Base-by-base conservation (phyloP, 192 early-diverging fungal species). In the Podila epigama region DNA sequence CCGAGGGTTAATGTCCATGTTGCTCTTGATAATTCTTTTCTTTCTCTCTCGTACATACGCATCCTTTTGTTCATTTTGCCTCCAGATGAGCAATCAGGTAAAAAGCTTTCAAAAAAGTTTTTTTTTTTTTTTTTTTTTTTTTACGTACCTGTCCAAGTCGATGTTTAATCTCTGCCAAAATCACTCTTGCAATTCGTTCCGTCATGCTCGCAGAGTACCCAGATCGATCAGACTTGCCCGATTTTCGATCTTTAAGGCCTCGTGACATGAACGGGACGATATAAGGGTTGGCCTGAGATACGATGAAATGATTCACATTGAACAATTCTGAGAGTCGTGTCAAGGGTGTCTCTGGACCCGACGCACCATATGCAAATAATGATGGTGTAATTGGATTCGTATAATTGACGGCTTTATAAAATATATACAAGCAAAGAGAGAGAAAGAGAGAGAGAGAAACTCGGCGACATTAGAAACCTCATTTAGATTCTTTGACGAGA, bases 221-320 rank as follows among this genome's bases (percentile, higher is more conserved):
- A 20, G 62, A 60, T n/a, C 55, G 33, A 48, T 67, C 60, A 27
- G 77, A 71, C 1, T 51, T 27, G 5, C 79, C 80, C 0, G 66
- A 68, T 9, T 77, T 77, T 6, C 73, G 72, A 51, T 75, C 60
- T 31, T 64, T 75, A 34, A 78, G 73, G 2, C 82, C 86, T 40
- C 82, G 81, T n/a, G 85, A 66, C 59, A 90, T 79, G 51, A 95
- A 89, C 16, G 90, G 92, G 18, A 89, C 87, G 40, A 89, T 84
- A 64, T 87, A 85, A 3, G 89, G 86, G 51, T 84, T 89, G 13
- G 93, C 91, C 79, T 93, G 88, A 1, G 92, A 93, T 3, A 93
- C 83, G 54, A 95, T 93, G 66, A 91, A 91, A 58, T 95, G 92
- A 68, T 95, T 95, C 18, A 93, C 92, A 60, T 95, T 93, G 60